Evolutionary conservation across 768 basidiomycete genomes (phyloP), one percentile per base, ranked within the genome.

Genomic region (Collybia nuda): DNA sequence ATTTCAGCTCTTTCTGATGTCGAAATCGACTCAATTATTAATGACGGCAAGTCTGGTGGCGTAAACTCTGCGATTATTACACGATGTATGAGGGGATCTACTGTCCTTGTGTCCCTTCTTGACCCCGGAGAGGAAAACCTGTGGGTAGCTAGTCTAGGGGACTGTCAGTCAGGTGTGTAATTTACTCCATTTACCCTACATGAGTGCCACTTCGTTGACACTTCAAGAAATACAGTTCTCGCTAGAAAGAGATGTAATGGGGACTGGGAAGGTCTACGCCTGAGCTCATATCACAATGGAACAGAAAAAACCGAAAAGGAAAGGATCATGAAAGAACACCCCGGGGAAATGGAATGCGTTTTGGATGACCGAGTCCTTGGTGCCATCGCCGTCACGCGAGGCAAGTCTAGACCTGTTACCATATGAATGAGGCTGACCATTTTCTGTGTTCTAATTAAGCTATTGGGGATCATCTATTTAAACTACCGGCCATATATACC

Each of bases 91-190:
- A 67, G 74, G 15, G 82, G 81, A 5, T 70, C 75, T 2, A 82
- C 81, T 1, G 77, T 69, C 2, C 67, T 82, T 8, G 58, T 81
- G 28, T 66, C 80, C 4, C 61, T 84, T 22, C 56, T 77, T 8
- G 74, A 80, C 50, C 75, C 79, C 3, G 37, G 49, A 12, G 62
- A 56, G 11, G 63, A 67, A 19, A 75, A 80, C 50, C 53, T 82
- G 1, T 82, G 81, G 79, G 77, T 81, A 11, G 80, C 77, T 2
- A 81, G 78, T 59, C 63, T 82, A 29, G 82, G 82, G 3, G 81
- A 84, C 59, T 80, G 80, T 54, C 72, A 72, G 55, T 80, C 78
- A 50, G 72, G 81, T 80, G 51, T 48, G 72, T 53, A 39, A 22
- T 32, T 47, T 23, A n/a, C 42, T 38, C 41, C n/a, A 18, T 41